Evolutionary conservation across 192 early-diverging fungal genomes (phyloP), one percentile per base, ranked within the genome.

Genomic region (Backusella circina): DNA sequence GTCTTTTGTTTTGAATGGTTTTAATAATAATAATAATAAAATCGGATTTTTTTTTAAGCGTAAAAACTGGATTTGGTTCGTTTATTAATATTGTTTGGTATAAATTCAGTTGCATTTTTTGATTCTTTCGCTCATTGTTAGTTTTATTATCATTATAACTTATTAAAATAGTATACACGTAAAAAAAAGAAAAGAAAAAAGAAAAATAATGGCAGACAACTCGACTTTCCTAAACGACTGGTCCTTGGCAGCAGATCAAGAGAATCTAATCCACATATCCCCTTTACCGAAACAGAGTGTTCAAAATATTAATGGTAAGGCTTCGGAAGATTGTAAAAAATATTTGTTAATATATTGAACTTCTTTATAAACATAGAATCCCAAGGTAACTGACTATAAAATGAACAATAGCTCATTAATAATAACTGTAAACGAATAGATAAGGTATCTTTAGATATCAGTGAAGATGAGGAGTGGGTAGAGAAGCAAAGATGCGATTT

Each of bases 401-500:
- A 61, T 28, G 2, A 28, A 12, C 12, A 61, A 7, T 28, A 28
- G 10, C n/a, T 28, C 10, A 26, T 2, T 26, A 28, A 26, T 61
- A 61, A 26, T 61, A 61, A 61, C 75, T 85, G 70, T 78, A 85
- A 54, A 85, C 83, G 65, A 82, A 79, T 36, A 78, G 76, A 38
- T 71, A 69, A 33, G 47, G 50, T 16, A 84, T 76, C 54, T 13
- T 26, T 28, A 1, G 54, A 8, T 12, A 8, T 26, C 10, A 61
- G 54, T 9, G 44, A 47, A 47, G 16, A 47, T n/a, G 44, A 47
- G 44, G 18, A 84, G 67, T 78, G 77, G 77, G 73, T 78, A 16
- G 77, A 99, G 78, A 80, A 91, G 30, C 94, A 98, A 83, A 86
- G 98, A 66, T 89, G 90, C 54, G 93, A 97, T 67, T 79, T 98